Evolutionary conservation across 805 yeast genomes (phyloP).

Genomic region (Saccharomycopsis sp.): DNA sequence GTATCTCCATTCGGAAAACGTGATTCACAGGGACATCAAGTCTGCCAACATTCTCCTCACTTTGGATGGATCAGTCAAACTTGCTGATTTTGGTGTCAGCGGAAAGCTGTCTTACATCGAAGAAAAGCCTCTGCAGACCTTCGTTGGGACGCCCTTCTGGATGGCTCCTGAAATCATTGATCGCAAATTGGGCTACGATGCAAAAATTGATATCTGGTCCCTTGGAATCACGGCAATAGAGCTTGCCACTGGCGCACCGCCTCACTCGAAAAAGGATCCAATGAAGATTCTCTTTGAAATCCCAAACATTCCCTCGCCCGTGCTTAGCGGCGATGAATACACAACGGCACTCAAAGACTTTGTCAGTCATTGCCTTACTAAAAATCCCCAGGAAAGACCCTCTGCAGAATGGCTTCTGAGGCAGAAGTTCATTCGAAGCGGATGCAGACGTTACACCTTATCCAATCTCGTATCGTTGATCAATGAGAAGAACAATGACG

Average conservation of each 20-base stretch:
- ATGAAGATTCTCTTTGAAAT: conserved; percentile 68
- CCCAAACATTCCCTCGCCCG: conserved; percentile 61
- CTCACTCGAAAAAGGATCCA: conserved; percentile 66
- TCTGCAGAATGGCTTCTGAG: conserved; percentile 49
- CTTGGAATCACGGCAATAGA: conserved; percentile 90
- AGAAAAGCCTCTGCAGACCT: conserved; percentile 56
- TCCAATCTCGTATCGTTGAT: not conserved
- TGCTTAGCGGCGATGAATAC: conserved; percentile 36
- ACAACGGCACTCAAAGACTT: conserved; percentile 41
- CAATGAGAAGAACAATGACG: not conserved
- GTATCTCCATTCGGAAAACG: conserved; percentile 67
- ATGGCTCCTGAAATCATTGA: conserved; percentile 97
- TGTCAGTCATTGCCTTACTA: conserved; percentile 56
- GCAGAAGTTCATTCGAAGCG: conserved; percentile 41
- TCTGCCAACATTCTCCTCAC: conserved; percentile 83
- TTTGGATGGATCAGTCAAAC: conserved; percentile 58
- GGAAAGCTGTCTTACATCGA: conserved; percentile 68
- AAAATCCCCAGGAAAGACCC: conserved; percentile 62
- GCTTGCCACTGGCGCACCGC: conserved; percentile 75
- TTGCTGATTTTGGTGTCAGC: conserved; percentile 92
- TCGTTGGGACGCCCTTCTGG: conserved; percentile 97
- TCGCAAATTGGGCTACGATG: conserved; percentile 58
- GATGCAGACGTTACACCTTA: not conserved
- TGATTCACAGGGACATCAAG: conserved; percentile 86
- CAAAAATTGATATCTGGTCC: conserved; percentile 93